Evolutionary conservation across 495 filamentous ascomycete genomes (phyloP).

Genomic region (Elasticomyces elasticus): DNA sequence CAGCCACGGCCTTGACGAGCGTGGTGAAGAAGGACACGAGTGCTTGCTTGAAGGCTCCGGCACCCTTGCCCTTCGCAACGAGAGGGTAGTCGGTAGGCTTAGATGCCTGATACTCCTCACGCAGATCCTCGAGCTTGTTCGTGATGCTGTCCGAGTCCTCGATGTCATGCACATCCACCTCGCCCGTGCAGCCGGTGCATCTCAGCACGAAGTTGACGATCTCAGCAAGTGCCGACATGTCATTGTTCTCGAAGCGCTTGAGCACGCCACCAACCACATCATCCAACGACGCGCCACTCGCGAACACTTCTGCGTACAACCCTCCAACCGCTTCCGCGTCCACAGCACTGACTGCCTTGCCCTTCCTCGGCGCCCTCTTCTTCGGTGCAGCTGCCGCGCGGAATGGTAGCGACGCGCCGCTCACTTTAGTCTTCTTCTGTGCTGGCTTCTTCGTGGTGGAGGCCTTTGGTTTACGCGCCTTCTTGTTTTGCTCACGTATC

Average conservation of each 20-base stretch:
- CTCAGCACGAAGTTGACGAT: conserved; percentile 82
- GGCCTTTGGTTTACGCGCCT: conserved; percentile 37
- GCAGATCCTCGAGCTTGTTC: conserved; percentile 60
- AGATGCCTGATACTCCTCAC: conserved; percentile 68
- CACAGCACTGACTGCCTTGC: conserved; percentile 23
- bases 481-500: conserved; percentile 46
- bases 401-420: conserved; percentile 29
- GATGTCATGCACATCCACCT: conserved; percentile 67
- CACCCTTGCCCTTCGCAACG: conserved; percentile 64
- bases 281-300: conserved; percentile 55
- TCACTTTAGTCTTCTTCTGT: conserved; percentile 53
- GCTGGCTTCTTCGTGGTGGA: conserved; percentile 45
- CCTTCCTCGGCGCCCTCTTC: conserved; percentile 25
- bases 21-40: conserved; percentile 69
- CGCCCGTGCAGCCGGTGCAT: conserved; percentile 66
- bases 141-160: conserved; percentile 74
- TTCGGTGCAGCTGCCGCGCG: conserved; percentile 39
- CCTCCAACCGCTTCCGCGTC: conserved; percentile 48
- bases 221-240: conserved; percentile 60
- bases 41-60: conserved; percentile 59
- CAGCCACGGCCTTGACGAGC: conserved; percentile 62
- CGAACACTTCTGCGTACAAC: conserved; percentile 76
- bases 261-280: conserved; percentile 77
- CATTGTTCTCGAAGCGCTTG: conserved; percentile 57
- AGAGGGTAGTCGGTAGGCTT: conserved; percentile 87